A percentile compares a stretch with the other conserved stretches of the same genome.
Conservation (phyloP, 805 yeast genomes). For the Saccharomycopsis babjevae region DNA sequence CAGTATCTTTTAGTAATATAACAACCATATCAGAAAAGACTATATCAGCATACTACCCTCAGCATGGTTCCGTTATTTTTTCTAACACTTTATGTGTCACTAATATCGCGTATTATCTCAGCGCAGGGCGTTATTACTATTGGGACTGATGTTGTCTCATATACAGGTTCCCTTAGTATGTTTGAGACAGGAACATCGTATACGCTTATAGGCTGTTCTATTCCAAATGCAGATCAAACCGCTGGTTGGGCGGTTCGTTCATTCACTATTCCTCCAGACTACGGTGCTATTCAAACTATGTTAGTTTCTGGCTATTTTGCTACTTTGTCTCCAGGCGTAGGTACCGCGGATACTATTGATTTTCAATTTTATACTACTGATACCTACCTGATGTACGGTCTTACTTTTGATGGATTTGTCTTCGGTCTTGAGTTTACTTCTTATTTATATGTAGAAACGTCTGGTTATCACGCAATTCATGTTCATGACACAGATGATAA, state of each 20-base stretch:
- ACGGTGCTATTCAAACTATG: neutral
- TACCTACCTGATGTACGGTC: neutral
- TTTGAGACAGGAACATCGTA: neutral
- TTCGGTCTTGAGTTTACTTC: neutral
- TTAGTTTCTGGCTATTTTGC: neutral
- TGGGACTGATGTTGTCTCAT: neutral
- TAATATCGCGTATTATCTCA: neutral
- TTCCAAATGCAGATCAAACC: neutral
- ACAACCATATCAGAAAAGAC: neutral
- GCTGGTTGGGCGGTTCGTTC: neutral
- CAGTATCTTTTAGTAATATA: no score
- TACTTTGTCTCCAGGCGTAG: neutral
- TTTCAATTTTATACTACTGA: neutral
- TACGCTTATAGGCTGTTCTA: neutral
- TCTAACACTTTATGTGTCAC: neutral
- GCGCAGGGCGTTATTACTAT: neutral
- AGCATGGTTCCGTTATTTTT: neutral
- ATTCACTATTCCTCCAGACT: neutral
- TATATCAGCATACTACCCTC: neutral
- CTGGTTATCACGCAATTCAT: neutral
- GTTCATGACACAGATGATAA: neutral
- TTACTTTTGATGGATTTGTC: neutral
- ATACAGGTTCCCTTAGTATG: neutral
- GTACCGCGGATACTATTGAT: neutral
- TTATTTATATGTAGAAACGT: neutral